phyloP scores from a whole-genome alignment of 306 rosid species.

The Myrica gale region DNA sequence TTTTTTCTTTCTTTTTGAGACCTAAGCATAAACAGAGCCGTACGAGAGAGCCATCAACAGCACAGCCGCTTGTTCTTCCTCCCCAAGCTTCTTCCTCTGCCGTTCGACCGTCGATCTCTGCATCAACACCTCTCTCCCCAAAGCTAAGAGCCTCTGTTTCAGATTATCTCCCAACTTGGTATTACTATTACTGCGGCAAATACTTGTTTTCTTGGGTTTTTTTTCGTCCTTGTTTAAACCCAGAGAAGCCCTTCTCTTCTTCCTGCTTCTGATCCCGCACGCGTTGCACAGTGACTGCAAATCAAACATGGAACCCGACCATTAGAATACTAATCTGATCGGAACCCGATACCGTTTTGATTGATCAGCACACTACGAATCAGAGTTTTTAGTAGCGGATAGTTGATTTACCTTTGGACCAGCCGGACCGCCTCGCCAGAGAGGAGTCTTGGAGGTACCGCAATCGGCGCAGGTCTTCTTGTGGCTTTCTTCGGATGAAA shows the following conservation, averaged over 20 bases:
- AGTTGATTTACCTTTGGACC: constrained; percentile 70
- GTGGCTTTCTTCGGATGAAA: constrained; percentile 50
- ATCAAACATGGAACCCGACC: neutral
- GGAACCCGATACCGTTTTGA: neutral
- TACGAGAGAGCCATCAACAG: constrained; percentile 85
- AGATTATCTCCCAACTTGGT: constrained; percentile 48
- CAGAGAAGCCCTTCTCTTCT: constrained; percentile 80
- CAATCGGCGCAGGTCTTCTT: constrained; percentile 93
- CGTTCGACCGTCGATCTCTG: constrained; percentile 68
- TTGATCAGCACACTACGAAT: neutral
- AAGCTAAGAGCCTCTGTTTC: constrained; percentile 56
- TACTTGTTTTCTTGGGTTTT: constrained; percentile 40
- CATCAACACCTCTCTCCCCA: constrained; percentile 80
- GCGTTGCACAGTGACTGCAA: constrained; percentile 88
- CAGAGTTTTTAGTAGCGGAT: neutral
- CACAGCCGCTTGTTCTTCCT: constrained; percentile 94
- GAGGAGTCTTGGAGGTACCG: constrained; percentile 86
- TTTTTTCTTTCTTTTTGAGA: neutral
- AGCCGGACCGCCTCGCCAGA: constrained; percentile 98
- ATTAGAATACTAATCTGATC: neutral
- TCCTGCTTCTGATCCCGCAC: constrained; percentile 96
- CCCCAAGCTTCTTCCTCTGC: constrained; percentile 69
- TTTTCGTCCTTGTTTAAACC: constrained; percentile 66
- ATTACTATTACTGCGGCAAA: constrained; percentile 5
- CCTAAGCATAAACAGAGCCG: constrained; percentile 79